phyloP scores from a whole-genome alignment of 129 eudicot species.

The Pulicaria dysenterica region DNA sequence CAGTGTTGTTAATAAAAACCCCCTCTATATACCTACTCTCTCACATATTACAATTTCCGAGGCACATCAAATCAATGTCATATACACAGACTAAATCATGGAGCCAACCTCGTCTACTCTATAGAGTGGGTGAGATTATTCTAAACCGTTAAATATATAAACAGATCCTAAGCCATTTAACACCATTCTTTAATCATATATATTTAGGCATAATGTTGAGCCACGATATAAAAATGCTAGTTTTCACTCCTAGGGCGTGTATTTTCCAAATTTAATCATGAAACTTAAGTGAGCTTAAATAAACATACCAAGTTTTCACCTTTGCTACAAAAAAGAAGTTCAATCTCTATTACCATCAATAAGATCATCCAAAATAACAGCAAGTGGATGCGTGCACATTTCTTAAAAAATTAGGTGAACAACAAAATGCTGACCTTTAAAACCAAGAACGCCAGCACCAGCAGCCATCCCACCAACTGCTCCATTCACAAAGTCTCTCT shows the following conservation, averaged over 20 bases:
- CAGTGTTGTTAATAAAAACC: no score
- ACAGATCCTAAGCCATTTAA: background rate
- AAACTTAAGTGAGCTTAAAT: background rate
- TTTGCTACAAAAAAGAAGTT: background rate
- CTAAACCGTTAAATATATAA: no score
- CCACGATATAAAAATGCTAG: background rate
- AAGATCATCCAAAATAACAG: slow-evolving; percentile 2
- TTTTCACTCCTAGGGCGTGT: background rate
- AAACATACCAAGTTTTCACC: background rate
- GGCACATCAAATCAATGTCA: no score
- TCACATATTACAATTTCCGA: no score
- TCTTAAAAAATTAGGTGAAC: background rate
- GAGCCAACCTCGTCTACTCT: no score
- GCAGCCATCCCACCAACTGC: slow-evolving; percentile 96
- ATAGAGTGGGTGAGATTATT: no score
- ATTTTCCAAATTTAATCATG: slow-evolving; percentile 1
- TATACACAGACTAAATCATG: no score
- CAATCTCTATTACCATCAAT: background rate
- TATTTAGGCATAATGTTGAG: background rate
- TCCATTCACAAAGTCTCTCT: slow-evolving; percentile 89
- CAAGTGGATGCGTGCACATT: background rate
- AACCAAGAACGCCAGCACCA: slow-evolving; percentile 86
- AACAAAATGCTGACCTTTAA: slow-evolving; percentile 51
- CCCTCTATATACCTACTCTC: no score
- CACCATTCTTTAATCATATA: background rate